These are phyloP conservation scores for Russula emetica DNA, from an alignment of 768 basidiomycete genomes.

Conservation along the genomic window DNA sequence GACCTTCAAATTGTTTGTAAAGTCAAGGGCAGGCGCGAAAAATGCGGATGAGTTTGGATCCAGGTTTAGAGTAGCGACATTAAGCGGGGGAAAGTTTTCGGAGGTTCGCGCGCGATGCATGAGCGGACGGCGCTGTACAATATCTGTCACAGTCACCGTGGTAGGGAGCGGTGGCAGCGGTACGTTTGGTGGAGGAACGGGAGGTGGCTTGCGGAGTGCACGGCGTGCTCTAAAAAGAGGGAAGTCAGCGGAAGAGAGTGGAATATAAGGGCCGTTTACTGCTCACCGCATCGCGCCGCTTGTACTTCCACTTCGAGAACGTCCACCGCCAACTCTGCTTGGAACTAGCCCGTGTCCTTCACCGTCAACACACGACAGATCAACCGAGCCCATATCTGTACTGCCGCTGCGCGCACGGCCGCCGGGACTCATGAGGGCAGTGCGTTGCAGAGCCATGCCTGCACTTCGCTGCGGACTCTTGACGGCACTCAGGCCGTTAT, in stretches of 20 bases:
- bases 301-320: conserved; percentile 24
- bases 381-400: conserved; percentile 3
- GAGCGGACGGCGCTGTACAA: conserved; percentile 16
- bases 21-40: conserved; percentile 3
- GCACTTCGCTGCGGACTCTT: conserved; percentile 54
- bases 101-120: conserved; percentile 13
- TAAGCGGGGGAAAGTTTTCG: conserved; percentile 18
- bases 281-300: conserved; percentile 23
- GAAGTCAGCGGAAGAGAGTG: neutral
- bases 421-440: conserved; percentile 38
- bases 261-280: neutral
- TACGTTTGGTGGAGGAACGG: conserved; percentile 23
- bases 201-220: conserved; percentile 24
- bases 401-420: conserved; percentile 24
- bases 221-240: conserved; percentile 18
- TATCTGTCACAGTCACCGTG: neutral
- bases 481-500: conserved; percentile 53
- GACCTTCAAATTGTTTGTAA: conserved; percentile 15
- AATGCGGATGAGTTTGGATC: conserved; percentile 1
- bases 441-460: conserved; percentile 48
- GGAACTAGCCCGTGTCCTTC: neutral
- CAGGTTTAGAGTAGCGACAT: neutral
- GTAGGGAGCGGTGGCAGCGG: conserved; percentile 22
- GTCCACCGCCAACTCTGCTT: neutral
- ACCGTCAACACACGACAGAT: neutral